Base-by-base conservation (phyloP, 352 stramenopile species). In the Paralagenidium karlingii region DNA sequence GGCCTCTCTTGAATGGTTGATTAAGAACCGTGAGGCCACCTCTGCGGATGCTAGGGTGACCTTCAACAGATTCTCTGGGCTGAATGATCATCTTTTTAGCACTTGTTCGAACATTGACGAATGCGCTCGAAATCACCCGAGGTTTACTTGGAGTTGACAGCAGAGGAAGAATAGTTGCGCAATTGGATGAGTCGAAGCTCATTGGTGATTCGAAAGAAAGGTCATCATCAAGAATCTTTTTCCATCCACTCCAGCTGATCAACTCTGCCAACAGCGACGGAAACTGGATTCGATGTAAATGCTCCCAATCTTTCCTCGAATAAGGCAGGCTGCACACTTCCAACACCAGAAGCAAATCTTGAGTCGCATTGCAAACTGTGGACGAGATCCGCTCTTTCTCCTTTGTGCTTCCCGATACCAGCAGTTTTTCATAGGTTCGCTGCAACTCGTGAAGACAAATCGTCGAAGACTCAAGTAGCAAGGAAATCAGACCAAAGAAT, bases 271-370 rank as follows among this genome's bases (percentile, higher is more conserved):
- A 41, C 12, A 90, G 45, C 1, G 55, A 44, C 8, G 80, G 45
- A 12, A 90, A 63, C 10, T 69, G 68, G 24, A 73, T 88, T n/a
- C 34, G 38, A 24, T 67, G 42, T 25, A 93, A 45, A 4, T 69
- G 30, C 3, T 63, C 41, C 74, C 79, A 90, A 40, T 93, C 79
- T 8, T 60, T 46, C 3, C 46, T 47, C 22, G 38, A 48, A 34
- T 80, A 93, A 2, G 79, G 79, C n/a, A 93, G 63, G 21, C 76
- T 85, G 31, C 68, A 89, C 25, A 63, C 60, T 29, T 93, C 79
- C 24, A 93, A 45, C 7, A 83, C 63, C 15, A 87, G 53, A 13
- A 90, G 51, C 11, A 87, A 67, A 28, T 86, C 74, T 9, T 82
- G 61, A 8, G 85, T 63, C 13, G 61, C 58, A 48, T 54, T 28